Conservation (phyloP, 306 rosid genomes). For the Morella rubra region DNA sequence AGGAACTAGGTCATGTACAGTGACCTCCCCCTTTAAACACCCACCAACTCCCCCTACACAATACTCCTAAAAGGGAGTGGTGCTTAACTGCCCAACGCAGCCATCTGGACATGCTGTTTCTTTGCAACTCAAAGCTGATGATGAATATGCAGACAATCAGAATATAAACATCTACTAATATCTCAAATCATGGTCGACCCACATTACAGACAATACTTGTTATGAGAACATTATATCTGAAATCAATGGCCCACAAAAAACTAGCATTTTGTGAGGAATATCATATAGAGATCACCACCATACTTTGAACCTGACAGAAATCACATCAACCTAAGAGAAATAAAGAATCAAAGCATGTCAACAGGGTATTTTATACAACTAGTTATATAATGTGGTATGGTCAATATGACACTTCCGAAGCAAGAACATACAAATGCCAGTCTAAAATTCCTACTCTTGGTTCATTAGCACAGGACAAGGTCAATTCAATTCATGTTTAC, state of each 20-base stretch:
- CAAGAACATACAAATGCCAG: background rate
- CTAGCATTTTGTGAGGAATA: background rate
- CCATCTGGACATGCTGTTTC: constrained; percentile 1
- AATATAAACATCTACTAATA: background rate
- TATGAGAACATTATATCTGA: background rate
- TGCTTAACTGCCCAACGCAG: background rate
- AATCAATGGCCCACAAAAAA: background rate
- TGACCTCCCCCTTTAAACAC: background rate
- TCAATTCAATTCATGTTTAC: background rate
- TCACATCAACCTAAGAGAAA: background rate
- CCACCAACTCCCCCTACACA: background rate
- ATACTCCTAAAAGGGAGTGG: background rate
- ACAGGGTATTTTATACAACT: background rate
- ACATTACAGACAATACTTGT: background rate
- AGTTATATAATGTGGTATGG: background rate
- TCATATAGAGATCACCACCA: background rate
- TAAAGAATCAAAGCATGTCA: background rate
- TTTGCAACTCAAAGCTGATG: background rate
- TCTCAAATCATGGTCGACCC: background rate
- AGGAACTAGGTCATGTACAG: too few species aligned
- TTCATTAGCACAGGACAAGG: background rate
- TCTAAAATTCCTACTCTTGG: background rate
- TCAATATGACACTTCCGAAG: background rate
- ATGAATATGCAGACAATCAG: background rate
- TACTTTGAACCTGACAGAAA: background rate